Base-by-base conservation (phyloP, 1,284 basidiomycete genomes). In the Naganishia liquefaciens region DNA sequence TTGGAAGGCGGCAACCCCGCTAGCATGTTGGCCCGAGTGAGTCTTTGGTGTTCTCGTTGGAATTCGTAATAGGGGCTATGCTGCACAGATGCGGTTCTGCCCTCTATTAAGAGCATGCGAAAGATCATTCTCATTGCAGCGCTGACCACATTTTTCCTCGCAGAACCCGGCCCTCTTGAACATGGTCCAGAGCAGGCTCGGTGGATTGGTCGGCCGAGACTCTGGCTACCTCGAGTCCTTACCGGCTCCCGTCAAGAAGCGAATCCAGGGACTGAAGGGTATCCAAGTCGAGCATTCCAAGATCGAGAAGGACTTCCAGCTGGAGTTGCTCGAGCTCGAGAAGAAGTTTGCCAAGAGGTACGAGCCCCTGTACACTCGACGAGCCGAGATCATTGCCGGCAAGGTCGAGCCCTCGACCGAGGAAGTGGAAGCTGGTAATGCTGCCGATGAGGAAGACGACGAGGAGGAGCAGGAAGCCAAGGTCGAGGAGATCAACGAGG, bases 261-360 rank as follows among this genome's bases (percentile, higher is more conserved):
- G 88, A 73, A 82, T 98, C 74, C 90, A 95, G 80, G 95, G 88
- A 44, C 84, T 99, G 74, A 96, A 97, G 80, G 95, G 93, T 66
- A 84, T 99, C 50, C 94, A 98, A 80, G 87, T 87, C 71, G 89
- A 94, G 82, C 93, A 97, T 81, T 87, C 87, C 73, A 90, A 93
- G 77, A 85, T 98, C 64, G 92, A 97, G 80, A 89, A 90, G 75
- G 86, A 94, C 83, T 96, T 95, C 85, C 97, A 98, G 81, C 87
- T 88, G 75, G 95, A 98, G 81, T 92, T 93, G 75, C 84, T 97
- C 65, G 93, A 95, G 80, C 85, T 99, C 65, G 94, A 99, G 84
- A 93, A 94, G 83, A 96, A 96, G 91, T 98, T 94, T 80, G 87
- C 93, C 62, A 84, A 84, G 68, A 85, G 91, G 62, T 88, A 90